Evolutionary conservation across 2,329 filamentous ascomycete species (phyloP), one percentile per base, ranked within the genome.

Genomic region (Corinectria fuckeliana): DNA sequence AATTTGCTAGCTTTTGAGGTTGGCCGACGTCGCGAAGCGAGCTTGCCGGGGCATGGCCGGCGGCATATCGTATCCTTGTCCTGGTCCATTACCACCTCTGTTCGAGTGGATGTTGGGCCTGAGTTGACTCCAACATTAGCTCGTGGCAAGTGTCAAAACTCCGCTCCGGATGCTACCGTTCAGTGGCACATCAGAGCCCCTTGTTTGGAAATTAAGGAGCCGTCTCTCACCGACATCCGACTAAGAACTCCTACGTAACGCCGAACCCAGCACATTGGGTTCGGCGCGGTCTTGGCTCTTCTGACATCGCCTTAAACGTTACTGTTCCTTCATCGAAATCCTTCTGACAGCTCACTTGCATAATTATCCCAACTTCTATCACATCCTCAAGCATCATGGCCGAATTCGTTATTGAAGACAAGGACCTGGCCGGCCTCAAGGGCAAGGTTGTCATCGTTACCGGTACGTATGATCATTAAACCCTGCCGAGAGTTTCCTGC

Each of bases 391-490:
- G n/a, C 18, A 72, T 41, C 36, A 82, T 82, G 80, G 68, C 78
- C 8, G 78, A 78, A 64, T 76, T 84, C 30, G 65, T 69, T 1
- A 83, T 85, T 45, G 69, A 77, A 39, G 78, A 84, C 59, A 72
- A 75, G 9, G 76, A 79, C 39, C 70, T 85, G 4, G 60, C 63
- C 11, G 63, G 69, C 38, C 72, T 85, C 32, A 80, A 79, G 59
- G 80, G 76, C 60, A 80, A 85, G 67, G 78, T 84, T 20, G 76
- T 83, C n/a, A 66, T 86, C 23, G 74, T 86, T 13, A 86, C 83
- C 81, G 68, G 68, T 70, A 56, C 1, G 45, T 62, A 21, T 42
- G 23, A 52, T 44, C 18, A 39, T 39, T 54, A 11, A 3, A 14
- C 23, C 30, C 4, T 21, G 23, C 10, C 26, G 2, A 20, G 11